Base-by-base conservation (phyloP, 257 asterid species). In the Leptodermis oblonga region DNA sequence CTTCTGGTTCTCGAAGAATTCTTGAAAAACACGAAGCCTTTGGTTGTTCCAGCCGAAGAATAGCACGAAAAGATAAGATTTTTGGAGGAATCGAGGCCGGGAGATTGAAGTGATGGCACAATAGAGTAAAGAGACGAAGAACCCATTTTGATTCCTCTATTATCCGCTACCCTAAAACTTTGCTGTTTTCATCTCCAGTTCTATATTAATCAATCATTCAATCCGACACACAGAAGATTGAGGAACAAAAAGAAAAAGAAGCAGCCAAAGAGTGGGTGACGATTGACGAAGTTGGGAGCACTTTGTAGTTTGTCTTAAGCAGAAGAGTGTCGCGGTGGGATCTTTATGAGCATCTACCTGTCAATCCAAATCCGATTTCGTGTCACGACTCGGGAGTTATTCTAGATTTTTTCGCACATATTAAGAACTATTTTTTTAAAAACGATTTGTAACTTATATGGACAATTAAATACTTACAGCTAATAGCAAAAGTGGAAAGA, bases 71-170 rank as follows among this genome's bases (percentile, higher is more conserved):
- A 75, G 66, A 68, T 6, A 52, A 75, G 81, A 31, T 76, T 76
- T 26, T 72, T 59, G 59, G 85, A 81, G 42, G 48, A 73, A 52
- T 75, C 62, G 25, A 76, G 65, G 67, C 28, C 74, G 7, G 84
- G 70, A 66, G 82, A 28, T 3, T 60, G 79, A 61, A 78, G 41
- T 11, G 78, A 79, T 67, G 86, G 74, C 43, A 70, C 71, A 9
- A 78, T 71, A 76, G 81, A 62, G 61, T 37, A 53, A 68, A 78
- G 49, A 74, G 61, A 70, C 68, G 69, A 33, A 53, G 85, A 84
- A 67, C 73, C 77, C 90, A 87, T 89, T 6, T 46, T 52, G 30
- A 28, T 18, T 14, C 20, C 49, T 49, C 48, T 48, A 20, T 42
- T 48, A 46, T 48, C 22, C 62, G 45, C 52, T 56, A n/a, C 63